These are phyloP conservation scores for Beta corolliflora DNA, from an alignment of 179 eudicot genomes.

Conservation along the genomic window DNA sequence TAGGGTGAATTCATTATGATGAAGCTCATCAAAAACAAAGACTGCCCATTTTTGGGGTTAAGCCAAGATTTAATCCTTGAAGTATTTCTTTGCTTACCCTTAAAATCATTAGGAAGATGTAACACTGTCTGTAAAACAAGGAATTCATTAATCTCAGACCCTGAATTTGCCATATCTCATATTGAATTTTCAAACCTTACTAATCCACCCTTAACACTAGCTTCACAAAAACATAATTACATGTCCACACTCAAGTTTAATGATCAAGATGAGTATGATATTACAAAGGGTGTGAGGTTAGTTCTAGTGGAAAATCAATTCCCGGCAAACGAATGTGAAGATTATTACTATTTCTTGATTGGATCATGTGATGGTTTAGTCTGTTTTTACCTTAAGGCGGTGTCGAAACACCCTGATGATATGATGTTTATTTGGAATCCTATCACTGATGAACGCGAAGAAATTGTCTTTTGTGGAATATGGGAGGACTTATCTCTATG, in stretches of 20 bases:
- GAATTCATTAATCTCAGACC: neutral
- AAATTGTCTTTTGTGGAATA: neutral
- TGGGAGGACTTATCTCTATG: neutral
- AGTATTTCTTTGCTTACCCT: neutral
- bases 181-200: neutral
- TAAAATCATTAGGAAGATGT: neutral
- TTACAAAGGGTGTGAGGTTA: neutral
- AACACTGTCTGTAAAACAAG: neutral
- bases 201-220: neutral
- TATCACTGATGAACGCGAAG: neutral
- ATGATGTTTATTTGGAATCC: conserved; percentile 6
- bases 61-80: neutral
- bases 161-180: neutral
- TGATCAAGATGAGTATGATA: neutral
- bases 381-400: neutral
- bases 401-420: neutral
- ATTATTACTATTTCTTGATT: neutral
- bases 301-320: neutral
- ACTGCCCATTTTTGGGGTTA: neutral
- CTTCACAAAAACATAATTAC: neutral
- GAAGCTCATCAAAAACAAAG: neutral
- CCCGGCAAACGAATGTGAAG: neutral
- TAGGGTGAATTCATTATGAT: neutral
- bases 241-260: neutral
- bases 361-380: conserved; percentile 6